phyloP scores from a whole-genome alignment of 257 asterid species.

The Galeopsis tetrahit region DNA sequence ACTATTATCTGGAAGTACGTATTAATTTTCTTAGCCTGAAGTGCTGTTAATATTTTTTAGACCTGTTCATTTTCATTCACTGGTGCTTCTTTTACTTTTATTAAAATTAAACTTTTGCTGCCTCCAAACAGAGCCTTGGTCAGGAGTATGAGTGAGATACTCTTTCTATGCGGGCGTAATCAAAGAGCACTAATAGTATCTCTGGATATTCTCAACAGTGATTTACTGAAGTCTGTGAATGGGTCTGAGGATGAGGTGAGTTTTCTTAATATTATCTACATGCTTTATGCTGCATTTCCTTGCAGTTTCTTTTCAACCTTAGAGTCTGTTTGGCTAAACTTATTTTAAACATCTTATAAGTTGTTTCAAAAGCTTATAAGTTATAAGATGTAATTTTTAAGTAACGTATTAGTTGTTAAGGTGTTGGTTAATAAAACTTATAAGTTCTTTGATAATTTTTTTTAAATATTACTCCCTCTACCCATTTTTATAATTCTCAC shows the following conservation, averaged over 20 bases:
- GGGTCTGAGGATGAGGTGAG: slow-evolving; percentile 74
- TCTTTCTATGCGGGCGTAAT: slow-evolving; percentile 84
- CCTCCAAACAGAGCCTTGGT: slow-evolving; percentile 77
- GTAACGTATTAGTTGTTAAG: too few species aligned
- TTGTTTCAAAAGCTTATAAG: too few species aligned
- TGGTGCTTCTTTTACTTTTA: slow-evolving; percentile 20
- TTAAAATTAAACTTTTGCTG: slow-evolving; percentile 26
- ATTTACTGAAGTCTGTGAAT: slow-evolving; percentile 39
- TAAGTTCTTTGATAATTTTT: too few species aligned
- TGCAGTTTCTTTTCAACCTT: slow-evolving; percentile 18
- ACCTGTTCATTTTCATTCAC: slow-evolving; percentile 18
- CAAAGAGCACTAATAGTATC: slow-evolving; percentile 77
- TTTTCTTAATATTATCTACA: slow-evolving; percentile 19
- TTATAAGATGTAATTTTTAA: too few species aligned
- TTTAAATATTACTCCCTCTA: too few species aligned
- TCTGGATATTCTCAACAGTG: slow-evolving; percentile 51
- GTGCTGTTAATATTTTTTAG: slow-evolving; percentile 3
- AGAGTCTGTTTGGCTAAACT: neutral
- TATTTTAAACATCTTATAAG: too few species aligned
- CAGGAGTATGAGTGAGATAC: slow-evolving; percentile 88
- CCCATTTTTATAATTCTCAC: too few species aligned
- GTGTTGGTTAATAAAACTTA: too few species aligned
- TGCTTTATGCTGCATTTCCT: neutral
- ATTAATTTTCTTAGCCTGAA: slow-evolving; percentile 3
- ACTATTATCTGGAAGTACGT: slow-evolving; percentile 16